phyloP scores from a whole-genome alignment of 306 rosid species.

The Lithocarpus polystachyus region DNA sequence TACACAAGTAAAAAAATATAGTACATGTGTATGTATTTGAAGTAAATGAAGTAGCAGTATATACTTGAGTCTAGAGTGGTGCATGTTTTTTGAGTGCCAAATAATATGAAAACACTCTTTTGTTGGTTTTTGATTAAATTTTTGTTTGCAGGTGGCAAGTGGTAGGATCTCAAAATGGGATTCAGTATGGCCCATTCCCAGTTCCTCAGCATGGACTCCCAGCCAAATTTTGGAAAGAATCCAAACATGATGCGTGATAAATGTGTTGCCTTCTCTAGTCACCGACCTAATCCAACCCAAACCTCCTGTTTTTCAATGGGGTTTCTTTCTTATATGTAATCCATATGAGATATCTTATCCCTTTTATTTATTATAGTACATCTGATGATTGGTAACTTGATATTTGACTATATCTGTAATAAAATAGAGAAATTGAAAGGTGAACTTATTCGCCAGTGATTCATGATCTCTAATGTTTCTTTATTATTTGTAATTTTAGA shows the following conservation, averaged over 20 bases:
- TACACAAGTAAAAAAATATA: no score
- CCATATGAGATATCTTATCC: constrained; percentile 7
- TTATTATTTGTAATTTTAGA: background rate
- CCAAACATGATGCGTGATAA: constrained; percentile 5
- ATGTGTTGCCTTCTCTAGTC: constrained; percentile 25
- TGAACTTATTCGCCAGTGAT: background rate
- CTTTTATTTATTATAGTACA: background rate
- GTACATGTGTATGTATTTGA: background rate
- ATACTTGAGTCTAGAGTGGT: no score
- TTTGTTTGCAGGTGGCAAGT: constrained; percentile 77
- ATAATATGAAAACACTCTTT: background rate
- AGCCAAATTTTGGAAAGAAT: constrained; percentile 66
- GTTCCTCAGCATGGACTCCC: constrained; percentile 79
- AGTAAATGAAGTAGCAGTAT: background rate
- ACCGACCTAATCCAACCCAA: constrained; percentile 13
- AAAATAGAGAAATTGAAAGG: background rate
- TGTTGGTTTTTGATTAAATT: background rate
- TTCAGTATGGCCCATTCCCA: constrained; percentile 90
- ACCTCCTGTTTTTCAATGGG: constrained; percentile 40
- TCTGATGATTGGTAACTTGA: background rate
- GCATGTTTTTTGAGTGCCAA: background rate
- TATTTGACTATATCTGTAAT: background rate
- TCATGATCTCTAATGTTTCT: background rate
- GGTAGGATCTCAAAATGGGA: constrained; percentile 55
- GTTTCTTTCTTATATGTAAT: background rate